Base-by-base conservation (phyloP, 257 asterid genomes). In the Solanum peruvianum region DNA sequence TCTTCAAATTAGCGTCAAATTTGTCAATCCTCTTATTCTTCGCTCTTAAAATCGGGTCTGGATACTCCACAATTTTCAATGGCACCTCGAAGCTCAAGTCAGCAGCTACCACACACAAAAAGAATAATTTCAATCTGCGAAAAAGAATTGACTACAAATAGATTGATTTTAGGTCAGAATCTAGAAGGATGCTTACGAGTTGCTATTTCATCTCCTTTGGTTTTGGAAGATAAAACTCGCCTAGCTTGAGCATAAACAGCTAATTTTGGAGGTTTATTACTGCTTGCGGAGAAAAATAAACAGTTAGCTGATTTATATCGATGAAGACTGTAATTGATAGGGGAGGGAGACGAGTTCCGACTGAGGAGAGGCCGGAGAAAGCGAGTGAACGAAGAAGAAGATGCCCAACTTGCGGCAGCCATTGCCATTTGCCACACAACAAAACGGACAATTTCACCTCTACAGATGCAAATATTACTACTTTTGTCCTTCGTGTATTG, bases 1-100 rank as follows among this genome's bases (percentile, higher is more conserved):
- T 96, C 88, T 96, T 94, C 95, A 96, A 91, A 90, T 91, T 93
- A 80, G 87, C 93, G 84, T 97, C 98, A 87, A 97, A 97, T 21
- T 90, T 83, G 39, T 21, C 81, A 25, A 97, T 89, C 81, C 92
- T 88, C 89, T 96, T 97, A 90, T 95, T 97, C 92, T 92, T 97
- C 35, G 94, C 94, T 91, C 99, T 92, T 89, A 97, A 42, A 25
- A 93, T n/a, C 7, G 98, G 98, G 89, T 93, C 93, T 0, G 99
- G 99, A 91, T 97, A 97, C 89, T 94, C 93, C 81, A 97, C 91
- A 33, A 97, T 85, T 78, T 90, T 87, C 52, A 95, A 94, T 45
- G 96, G 93, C 15, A 85, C 90, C 92, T 91, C 94, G 62, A 92
- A 94, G 42, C 85, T 90, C 91, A 97, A 94, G 93, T 95, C 99